phyloP scores from a whole-genome alignment of 352 stramenopile species.

The Phytophthora agathidicida region DNA sequence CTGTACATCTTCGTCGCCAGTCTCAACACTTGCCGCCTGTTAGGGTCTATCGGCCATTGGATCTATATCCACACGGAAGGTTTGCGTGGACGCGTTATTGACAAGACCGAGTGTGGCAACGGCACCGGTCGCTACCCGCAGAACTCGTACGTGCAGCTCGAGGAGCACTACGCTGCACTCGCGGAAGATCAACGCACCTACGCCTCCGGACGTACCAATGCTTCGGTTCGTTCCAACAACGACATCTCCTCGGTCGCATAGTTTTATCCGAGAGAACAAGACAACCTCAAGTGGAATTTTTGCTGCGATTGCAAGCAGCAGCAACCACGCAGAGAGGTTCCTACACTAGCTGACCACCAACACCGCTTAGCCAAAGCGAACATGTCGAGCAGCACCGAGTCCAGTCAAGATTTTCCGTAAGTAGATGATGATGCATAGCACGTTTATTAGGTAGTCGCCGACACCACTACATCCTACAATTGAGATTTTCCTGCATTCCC shows the following conservation, averaged over 20 bases:
- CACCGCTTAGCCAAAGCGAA: constrained; percentile 21
- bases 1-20: constrained; percentile 73
- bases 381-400: constrained; percentile 33
- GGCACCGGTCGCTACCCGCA: constrained; percentile 53
- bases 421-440: constrained; percentile 25
- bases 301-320: constrained; percentile 20
- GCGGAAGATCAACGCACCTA: constrained; percentile 68
- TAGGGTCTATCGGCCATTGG: constrained; percentile 74
- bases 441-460: constrained; percentile 31
- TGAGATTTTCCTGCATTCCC: neutral
- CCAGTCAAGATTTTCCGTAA: constrained; percentile 19
- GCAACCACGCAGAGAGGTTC: constrained; percentile 24
- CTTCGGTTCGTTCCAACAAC: constrained; percentile 34
- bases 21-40: constrained; percentile 72
- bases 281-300: constrained; percentile 16
- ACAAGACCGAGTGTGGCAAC: constrained; percentile 65
- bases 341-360: constrained; percentile 6
- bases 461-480: constrained; percentile 20
- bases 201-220: constrained; percentile 47
- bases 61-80: constrained; percentile 67
- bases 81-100: constrained; percentile 45
- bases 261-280: constrained; percentile 10
- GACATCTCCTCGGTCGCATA: constrained; percentile 37
- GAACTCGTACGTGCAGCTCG: constrained; percentile 65
- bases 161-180: constrained; percentile 77